A percentile compares a stretch with the other conserved stretches of the same genome.
phyloP scores from a whole-genome alignment of 2,329 filamentous ascomycete species.

The Trichophyton mentagrophytes region DNA sequence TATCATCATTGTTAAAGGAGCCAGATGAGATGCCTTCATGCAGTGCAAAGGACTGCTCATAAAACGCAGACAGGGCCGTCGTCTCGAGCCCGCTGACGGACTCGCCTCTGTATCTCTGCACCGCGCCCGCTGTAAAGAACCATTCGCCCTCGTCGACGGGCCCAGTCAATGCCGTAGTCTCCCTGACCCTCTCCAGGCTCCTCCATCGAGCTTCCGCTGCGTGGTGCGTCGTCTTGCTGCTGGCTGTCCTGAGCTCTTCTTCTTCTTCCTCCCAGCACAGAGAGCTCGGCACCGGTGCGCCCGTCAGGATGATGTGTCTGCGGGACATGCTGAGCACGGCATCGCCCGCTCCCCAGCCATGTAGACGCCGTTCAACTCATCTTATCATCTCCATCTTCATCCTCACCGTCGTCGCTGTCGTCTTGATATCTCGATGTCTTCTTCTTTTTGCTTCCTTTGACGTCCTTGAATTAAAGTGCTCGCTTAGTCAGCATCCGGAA shows the following conservation, averaged over 20 bases:
- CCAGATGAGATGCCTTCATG: slow-evolving; percentile 40
- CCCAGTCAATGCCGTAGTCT: slow-evolving; percentile 3
- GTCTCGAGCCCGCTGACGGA: slow-evolving; percentile 21
- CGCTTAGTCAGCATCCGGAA: not conserved
- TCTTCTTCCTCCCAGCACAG: slow-evolving; percentile 43
- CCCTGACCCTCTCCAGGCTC: slow-evolving; percentile 4
- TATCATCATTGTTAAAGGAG: slow-evolving; percentile 5
- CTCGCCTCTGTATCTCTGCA: slow-evolving; percentile 12
- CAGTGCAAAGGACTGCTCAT: slow-evolving; percentile 62
- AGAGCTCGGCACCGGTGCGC: slow-evolving; percentile 44
- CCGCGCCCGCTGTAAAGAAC: slow-evolving; percentile 12
- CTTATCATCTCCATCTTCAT: not conserved
- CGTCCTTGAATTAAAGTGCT: no score
- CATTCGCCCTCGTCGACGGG: slow-evolving; percentile 9
- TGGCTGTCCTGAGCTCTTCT: slow-evolving; percentile 25
- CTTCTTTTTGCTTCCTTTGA: no score
- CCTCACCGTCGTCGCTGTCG: not conserved
- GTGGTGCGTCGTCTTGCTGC: not conserved
- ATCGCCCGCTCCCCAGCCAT: not conserved
- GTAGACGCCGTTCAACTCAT: not conserved
- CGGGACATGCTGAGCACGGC: slow-evolving; percentile 16
- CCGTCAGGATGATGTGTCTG: slow-evolving; percentile 41
- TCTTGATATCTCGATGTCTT: not conserved
- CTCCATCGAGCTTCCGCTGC: slow-evolving; percentile 12
- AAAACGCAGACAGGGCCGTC: slow-evolving; percentile 48